Evolutionary conservation across 1,139 yeast species (phyloP).

Genomic region (Diutina ranongensis): DNA sequence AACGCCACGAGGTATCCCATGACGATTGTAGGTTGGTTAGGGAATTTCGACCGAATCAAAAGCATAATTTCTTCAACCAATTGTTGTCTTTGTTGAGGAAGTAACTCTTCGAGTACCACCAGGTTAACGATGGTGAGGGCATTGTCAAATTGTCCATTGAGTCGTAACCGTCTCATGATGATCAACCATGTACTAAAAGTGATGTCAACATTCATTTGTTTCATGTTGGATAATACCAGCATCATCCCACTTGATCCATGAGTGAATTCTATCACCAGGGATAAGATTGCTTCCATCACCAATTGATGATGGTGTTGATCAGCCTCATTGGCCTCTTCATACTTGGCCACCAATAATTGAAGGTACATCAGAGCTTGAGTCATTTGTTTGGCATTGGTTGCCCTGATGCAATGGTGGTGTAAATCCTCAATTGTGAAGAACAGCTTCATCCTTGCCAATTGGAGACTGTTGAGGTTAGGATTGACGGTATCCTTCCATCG

Average conservation of each 20-base stretch:
- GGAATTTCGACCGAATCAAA: conserved; percentile 21
- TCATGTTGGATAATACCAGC: conserved; percentile 22
- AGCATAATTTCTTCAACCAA: conserved; percentile 22
- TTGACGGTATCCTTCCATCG: conserved; percentile 26
- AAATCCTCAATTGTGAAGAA: conserved; percentile 23
- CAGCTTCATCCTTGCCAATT: conserved; percentile 19
- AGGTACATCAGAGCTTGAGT: conserved; percentile 24
- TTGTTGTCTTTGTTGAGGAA: conserved; percentile 11
- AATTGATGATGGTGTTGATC: conserved; percentile 17
- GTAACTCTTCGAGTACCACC: conserved; percentile 17
- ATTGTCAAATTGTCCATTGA: conserved; percentile 21
- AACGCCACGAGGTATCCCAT: conserved; percentile 28
- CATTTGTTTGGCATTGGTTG: conserved; percentile 13
- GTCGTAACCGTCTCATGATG: conserved; percentile 20
- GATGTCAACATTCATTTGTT: conserved; percentile 18
- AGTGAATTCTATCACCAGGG: conserved; percentile 20
- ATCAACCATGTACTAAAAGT: conserved; percentile 16
- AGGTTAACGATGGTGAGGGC: conserved; percentile 25
- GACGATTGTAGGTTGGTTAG: conserved; percentile 23
- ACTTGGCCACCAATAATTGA: conserved; percentile 24
- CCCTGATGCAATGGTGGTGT: conserved; percentile 15
- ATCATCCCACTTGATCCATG: neutral
- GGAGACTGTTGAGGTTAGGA: conserved; percentile 12
- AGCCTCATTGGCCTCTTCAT: conserved; percentile 19
- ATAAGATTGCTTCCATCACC: conserved; percentile 19